These are phyloP conservation scores for Russula emetica DNA, from an alignment of 768 basidiomycete genomes.

Conservation along the genomic window DNA sequence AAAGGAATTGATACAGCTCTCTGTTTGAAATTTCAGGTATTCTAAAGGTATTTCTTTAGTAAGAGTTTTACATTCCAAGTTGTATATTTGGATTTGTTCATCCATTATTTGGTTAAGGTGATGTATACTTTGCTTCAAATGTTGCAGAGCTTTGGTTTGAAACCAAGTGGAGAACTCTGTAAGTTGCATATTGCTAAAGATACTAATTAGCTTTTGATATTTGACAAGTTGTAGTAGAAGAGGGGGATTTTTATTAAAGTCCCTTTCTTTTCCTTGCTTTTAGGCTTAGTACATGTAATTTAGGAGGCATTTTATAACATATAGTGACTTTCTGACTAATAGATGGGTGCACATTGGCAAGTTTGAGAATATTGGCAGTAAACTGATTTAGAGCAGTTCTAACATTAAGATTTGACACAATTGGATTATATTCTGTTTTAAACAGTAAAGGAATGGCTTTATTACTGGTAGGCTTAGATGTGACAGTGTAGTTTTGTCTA, in stretches of 20 bases:
- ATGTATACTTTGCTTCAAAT: background rate
- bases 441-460: background rate
- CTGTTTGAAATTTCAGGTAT: background rate
- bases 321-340: slow-evolving; percentile 13
- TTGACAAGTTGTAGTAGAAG: too few relatives aligned
- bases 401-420: background rate
- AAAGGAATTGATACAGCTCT: background rate
- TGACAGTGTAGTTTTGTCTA: background rate
- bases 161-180: background rate
- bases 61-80: background rate
- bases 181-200: background rate
- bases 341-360: background rate
- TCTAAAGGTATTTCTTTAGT: background rate
- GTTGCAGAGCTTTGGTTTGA: background rate
- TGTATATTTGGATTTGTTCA: background rate
- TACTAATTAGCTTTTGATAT: background rate
- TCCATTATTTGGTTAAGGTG: background rate
- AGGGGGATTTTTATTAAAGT: background rate
- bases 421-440: slow-evolving; percentile 7
- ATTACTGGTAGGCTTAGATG: background rate
- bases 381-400: background rate
- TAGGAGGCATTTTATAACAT: slow-evolving; percentile 2
- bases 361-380: background rate
- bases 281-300: slow-evolving; percentile 1
- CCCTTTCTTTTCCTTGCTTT: slow-evolving; percentile 7